phyloP scores from a whole-genome alignment of 768 basidiomycete species.

The Tremella yokohamensis region DNA sequence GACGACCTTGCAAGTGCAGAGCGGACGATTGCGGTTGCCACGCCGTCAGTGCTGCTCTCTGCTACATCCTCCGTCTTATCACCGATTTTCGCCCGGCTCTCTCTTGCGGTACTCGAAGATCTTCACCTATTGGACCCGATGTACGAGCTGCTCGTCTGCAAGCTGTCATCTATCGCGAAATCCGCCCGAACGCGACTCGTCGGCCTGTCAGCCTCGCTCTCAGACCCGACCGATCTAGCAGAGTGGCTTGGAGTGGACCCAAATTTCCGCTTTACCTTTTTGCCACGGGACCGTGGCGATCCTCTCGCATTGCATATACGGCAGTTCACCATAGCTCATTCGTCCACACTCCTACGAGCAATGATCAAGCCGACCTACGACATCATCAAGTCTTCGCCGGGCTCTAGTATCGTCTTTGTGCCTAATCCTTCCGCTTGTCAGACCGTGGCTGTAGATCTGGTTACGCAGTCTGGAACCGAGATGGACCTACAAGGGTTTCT shows the following conservation, averaged over 20 bases:
- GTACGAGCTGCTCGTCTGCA: constrained; percentile 79
- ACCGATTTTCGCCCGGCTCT: constrained; percentile 54
- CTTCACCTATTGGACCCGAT: constrained; percentile 73
- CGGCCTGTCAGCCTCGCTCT: constrained; percentile 71
- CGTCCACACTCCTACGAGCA: constrained; percentile 77
- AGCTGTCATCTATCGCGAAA: constrained; percentile 65
- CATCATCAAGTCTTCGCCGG: constrained; percentile 58
- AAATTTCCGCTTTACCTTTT: constrained; percentile 67
- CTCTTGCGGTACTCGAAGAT: constrained; percentile 75
- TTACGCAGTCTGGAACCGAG: constrained; percentile 79
- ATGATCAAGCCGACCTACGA: constrained; percentile 88
- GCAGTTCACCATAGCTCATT: constrained; percentile 80
- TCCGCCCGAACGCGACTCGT: constrained; percentile 66
- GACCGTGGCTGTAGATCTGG: constrained; percentile 71
- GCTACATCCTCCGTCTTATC: constrained; percentile 20
- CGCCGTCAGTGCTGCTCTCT: constrained; percentile 36
- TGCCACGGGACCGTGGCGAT: constrained; percentile 76
- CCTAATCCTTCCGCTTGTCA: constrained; percentile 76
- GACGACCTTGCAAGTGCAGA: constrained; percentile 19
- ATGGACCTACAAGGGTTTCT: constrained; percentile 56
- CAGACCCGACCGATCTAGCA: constrained; percentile 75
- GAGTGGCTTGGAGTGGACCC: constrained; percentile 74
- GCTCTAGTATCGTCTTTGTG: constrained; percentile 73
- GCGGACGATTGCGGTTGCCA: constrained; percentile 28
- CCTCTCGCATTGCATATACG: constrained; percentile 65